phyloP scores from a whole-genome alignment of 106 monocot species.

The Narthecium ossifragum region DNA sequence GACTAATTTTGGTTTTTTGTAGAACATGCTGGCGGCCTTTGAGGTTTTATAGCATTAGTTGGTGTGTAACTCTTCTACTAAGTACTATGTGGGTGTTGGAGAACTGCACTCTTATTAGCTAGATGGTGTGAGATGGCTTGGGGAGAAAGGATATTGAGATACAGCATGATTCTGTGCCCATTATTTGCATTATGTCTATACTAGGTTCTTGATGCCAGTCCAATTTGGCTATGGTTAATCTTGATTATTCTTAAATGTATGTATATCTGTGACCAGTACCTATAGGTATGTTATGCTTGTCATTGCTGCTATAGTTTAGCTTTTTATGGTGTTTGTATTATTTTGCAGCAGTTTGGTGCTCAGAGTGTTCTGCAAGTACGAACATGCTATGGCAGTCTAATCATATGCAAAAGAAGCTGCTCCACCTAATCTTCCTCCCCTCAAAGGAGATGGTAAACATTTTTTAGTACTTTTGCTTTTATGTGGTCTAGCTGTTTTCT shows the following conservation, averaged over 20 bases:
- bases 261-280: neutral
- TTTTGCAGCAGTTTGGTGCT: slow-evolving; percentile 51
- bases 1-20: too few relatives aligned
- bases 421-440: slow-evolving; percentile 32
- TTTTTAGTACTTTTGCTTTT: neutral
- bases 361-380: slow-evolving; percentile 46
- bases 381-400: slow-evolving; percentile 27
- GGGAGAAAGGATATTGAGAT: too few relatives aligned
- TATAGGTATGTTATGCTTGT: too few relatives aligned
- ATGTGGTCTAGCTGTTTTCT: too few relatives aligned
- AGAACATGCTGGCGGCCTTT: too few relatives aligned
- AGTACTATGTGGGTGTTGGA: too few relatives aligned
- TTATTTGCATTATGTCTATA: neutral
- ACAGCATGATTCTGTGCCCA: neutral
- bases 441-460: slow-evolving; percentile 78
- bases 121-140: too few relatives aligned
- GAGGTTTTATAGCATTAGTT: too few relatives aligned
- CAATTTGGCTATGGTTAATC: neutral
- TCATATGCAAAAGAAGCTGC: slow-evolving; percentile 74
- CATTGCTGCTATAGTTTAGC: too few relatives aligned
- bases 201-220: neutral
- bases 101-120: too few relatives aligned
- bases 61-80: too few relatives aligned
- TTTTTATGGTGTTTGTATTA: too few relatives aligned
- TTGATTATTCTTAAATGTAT: neutral